Base-by-base conservation (phyloP, 2,329 filamentous ascomycete species). In the Cladosporium cucumerinum region DNA sequence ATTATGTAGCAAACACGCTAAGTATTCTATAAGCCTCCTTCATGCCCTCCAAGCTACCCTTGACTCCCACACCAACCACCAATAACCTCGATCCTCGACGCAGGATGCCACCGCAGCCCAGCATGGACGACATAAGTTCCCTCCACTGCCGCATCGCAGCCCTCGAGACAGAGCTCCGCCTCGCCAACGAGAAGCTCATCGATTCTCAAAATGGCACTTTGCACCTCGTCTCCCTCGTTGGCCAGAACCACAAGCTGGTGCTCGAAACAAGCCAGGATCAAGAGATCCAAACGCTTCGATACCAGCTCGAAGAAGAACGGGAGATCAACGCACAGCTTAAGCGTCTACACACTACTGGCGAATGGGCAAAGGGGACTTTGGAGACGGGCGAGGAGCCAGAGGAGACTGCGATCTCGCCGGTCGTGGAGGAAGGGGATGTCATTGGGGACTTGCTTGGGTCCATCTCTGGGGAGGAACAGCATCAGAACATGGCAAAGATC, bases 91-190 rank as follows among this genome's bases (percentile, higher is more conserved):
- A 46, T 8, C 8, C 10, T 4, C 39, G 10, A 21, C 8, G 18
- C 26, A 54, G 21, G n/a, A n/a, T 30, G 25, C 51, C 26, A 32
- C 51, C n/a, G 2, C 26, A 54, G 16, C 16, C 14, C 51, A 28
- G 51, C 51, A 54, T 54, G 51, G 51, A 28, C 16, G 51, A 54
- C 26, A 21, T 21, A 12, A 5, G 32, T 28, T 18, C 51, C 66
- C 34, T 72, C 52, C 43, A 43, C 25, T 54, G 51, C 26, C 34
- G 28, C 28, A 63, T 48, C 61, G 69, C 68, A 12, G 65, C 66
- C 51, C 72, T 74, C 34, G 64, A 71, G 39, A 69, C 68, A 7
- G 71, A 74, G 64, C 62, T 74, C 4, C 71, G 70, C 26, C 32
- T 69, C 12, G 60, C 68, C 46, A 71, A 68, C 32, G 68, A 70